Percentiles rank a stretch among this genome's conserved stretches.
Evolutionary conservation across 2,329 filamentous ascomycete species (phyloP).

Genomic region (Mycocentrospora acerina): DNA sequence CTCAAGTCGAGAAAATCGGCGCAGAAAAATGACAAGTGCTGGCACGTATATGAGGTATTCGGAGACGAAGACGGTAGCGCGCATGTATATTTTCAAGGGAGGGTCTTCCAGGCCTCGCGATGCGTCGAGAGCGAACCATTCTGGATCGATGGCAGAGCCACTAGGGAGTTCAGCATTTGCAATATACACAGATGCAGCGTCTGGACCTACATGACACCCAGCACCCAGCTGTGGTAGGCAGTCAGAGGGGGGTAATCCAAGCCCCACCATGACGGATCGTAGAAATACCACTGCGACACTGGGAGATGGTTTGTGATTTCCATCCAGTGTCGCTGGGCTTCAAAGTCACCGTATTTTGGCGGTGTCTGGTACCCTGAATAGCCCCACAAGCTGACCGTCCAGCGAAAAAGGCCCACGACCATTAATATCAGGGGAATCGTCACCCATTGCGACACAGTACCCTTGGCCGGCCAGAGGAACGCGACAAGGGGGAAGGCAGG

Average conservation of each 20-base stretch:
- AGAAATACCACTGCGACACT: conserved; percentile 95
- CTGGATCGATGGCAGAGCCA: conserved; percentile 72
- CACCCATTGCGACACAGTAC: conserved; percentile 86
- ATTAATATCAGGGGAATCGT: conserved; percentile 85
- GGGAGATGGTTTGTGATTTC: conserved; percentile 89
- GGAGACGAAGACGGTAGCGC: conserved; percentile 83
- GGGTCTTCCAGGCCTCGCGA: conserved; percentile 82
- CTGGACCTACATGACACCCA: conserved; percentile 70
- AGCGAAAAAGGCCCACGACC: conserved; percentile 86
- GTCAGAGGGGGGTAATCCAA: conserved; percentile 97
- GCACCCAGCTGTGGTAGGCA: conserved; percentile 96
- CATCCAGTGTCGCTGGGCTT: conserved; percentile 99
- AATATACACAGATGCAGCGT: too few relatives aligned
- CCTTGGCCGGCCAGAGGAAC: conserved; percentile 91
- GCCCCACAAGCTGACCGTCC: conserved; percentile 89
- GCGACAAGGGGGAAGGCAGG: conserved; percentile 88
- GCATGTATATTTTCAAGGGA: conserved; percentile 90
- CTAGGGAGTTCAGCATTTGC: conserved; percentile 38
- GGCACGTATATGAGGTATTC: conserved; percentile 91
- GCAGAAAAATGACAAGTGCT: conserved; percentile 79
- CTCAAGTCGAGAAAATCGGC: conserved; percentile 74
- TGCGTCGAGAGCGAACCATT: conserved; percentile 83
- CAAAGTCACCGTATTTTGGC: conserved; percentile 95
- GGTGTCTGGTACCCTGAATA: conserved; percentile 86
- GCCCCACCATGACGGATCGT: conserved; percentile 96